Evolutionary conservation across 2,329 filamentous ascomycete species (phyloP), one percentile per base, ranked within the genome.

Genomic region (Ophiocordyceps camponoti-saundersi): DNA sequence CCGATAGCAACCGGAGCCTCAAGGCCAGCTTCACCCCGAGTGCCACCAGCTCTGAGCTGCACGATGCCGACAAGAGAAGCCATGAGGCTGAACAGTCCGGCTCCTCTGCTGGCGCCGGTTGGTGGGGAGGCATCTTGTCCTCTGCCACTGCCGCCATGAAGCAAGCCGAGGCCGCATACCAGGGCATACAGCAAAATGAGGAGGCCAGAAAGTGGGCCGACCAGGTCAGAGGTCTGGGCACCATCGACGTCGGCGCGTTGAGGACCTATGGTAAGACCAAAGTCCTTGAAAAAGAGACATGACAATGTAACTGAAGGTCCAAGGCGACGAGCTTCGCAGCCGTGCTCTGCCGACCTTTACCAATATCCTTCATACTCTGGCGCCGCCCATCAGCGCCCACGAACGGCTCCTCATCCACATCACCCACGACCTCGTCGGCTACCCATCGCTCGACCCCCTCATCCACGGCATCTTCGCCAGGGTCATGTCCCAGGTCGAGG

Each of bases 401-500:
- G 92, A 98, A 67, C 85, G 90, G 45, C 82, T 98, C 8, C 84
- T 93, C 57, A 96, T 98, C 57, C 92, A 98, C 68, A 93, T 92
- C 52, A 95, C 90, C 10, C 92, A 98, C 69, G 92, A 96, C 63
- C 77, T 98, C 42, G 80, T 88, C 54, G 87, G 87, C 55, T 98
- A 98, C 62, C 92, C 92, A 3, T 90, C 87, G 18, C 79, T 98
- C 55, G 90, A 96, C 61, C 88, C 90, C 18, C 75, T 95, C 47
- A 86, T 96, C 56, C 87, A 96, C 65, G 76, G 77, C 48, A 88
- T 92, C 52, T 98, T 98, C 68, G 84, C 84, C 47, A 82, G 88
- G 46, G 89, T 98, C 57, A 98, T 98, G 92, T 78, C 88, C n/a
- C 92, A 98, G 67, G 92, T 98, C 43, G 92, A 98, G 66, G 92